phyloP scores from a whole-genome alignment of 2,329 filamentous ascomycete species.

The Sporothrix inflata region DNA sequence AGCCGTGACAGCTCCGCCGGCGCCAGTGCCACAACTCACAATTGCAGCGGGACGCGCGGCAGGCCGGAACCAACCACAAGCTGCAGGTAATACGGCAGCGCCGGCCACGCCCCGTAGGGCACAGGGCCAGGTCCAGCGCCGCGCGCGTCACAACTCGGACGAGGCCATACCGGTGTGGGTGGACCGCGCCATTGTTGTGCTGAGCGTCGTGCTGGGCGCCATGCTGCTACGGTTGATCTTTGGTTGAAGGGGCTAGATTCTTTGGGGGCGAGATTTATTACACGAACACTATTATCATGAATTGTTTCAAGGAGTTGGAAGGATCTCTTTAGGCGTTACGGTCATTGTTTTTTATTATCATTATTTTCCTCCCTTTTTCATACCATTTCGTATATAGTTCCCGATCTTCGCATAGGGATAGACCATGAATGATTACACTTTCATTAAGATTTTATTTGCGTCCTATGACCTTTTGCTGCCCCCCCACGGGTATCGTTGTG shows the following conservation, averaged over 20 bases:
- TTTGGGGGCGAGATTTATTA: too few species aligned
- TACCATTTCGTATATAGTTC: neutral
- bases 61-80: neutral
- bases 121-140: neutral
- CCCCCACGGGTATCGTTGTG: neutral
- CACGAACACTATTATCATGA: too few species aligned
- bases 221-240: constrained; percentile 61
- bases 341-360: too few species aligned
- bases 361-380: neutral
- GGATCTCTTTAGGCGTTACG: neutral
- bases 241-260: neutral
- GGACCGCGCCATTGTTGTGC: constrained; percentile 75
- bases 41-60: constrained; percentile 1
- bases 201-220: constrained; percentile 70
- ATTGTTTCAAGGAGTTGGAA: neutral
- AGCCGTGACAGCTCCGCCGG: constrained; percentile 33
- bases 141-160: constrained; percentile 36
- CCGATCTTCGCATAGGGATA: neutral
- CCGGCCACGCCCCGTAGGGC: constrained; percentile 24
- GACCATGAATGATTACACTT: neutral
- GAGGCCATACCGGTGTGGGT: constrained; percentile 72
- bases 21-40: constrained; percentile 37
- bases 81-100: constrained; percentile 37
- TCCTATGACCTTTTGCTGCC: too few species aligned
- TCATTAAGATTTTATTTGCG: neutral